phyloP scores from a whole-genome alignment of 2,329 filamentous ascomycete genomes.

The Aspergillus japonicus region DNA sequence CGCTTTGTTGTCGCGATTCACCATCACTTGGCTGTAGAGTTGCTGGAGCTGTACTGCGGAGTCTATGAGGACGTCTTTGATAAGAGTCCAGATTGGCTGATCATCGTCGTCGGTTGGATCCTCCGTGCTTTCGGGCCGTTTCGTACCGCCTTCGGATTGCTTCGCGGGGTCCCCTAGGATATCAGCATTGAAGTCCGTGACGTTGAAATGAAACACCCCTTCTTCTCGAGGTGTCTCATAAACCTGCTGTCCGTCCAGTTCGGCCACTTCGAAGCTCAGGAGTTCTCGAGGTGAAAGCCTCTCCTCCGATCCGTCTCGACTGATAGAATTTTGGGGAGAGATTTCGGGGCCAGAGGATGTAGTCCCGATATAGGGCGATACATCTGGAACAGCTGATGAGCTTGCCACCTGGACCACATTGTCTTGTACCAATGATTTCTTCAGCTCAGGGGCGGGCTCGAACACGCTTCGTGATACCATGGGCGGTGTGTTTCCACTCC shows the following conservation, averaged over 20 bases:
- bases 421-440: conserved; percentile 1
- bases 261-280: conserved; percentile 31
- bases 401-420: conserved; percentile 9
- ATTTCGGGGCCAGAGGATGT: conserved; percentile 2
- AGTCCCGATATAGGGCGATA: neutral
- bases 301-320: neutral
- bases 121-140: conserved; percentile 14
- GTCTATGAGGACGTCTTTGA: conserved; percentile 33
- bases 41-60: conserved; percentile 29
- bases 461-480: neutral
- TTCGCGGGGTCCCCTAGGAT: conserved; percentile 5
- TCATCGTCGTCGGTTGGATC: conserved; percentile 10
- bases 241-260: conserved; percentile 38
- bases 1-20: conserved; percentile 24
- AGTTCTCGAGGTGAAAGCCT: conserved; percentile 7
- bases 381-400: conserved; percentile 7
- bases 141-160: neutral
- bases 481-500: neutral
- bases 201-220: conserved; percentile 17
- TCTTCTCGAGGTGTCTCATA: conserved; percentile 12
- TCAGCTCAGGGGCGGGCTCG: neutral
- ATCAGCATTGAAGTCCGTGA: conserved; percentile 21
- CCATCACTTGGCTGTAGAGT: conserved; percentile 21
- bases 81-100: conserved; percentile 26
- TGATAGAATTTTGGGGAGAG: conserved; percentile 2